Evolutionary conservation across 176 grass and related monocot species (phyloP).

Genomic region (Aegilops speltoides): DNA sequence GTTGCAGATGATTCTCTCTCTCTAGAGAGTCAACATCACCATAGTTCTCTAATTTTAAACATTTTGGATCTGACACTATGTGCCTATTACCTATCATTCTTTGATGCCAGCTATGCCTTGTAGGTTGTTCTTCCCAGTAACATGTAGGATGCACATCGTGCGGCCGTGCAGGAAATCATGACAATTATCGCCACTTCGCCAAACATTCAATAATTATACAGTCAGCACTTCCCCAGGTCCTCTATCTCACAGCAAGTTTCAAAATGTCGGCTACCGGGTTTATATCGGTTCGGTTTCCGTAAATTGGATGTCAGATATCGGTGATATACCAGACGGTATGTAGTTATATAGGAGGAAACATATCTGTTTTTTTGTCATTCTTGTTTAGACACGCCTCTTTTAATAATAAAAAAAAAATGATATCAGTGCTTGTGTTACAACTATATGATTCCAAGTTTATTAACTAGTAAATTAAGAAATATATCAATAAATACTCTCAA

Average conservation of each 20-base stretch:
- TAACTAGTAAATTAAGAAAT: no score
- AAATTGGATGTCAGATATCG: no score
- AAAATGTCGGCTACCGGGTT: no score
- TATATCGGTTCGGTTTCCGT: no score
- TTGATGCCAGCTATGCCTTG: not conserved
- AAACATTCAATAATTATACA: not conserved
- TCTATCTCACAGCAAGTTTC: not conserved
- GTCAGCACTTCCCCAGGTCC: not conserved
- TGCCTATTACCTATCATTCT: slow-evolving; percentile 12
- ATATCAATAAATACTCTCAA: no score
- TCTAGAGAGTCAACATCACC: not conserved
- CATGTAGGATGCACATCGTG: slow-evolving; percentile 1
- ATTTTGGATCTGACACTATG: slow-evolving; percentile 4
- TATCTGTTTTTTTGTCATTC: no score
- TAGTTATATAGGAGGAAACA: no score
- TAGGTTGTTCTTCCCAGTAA: not conserved
- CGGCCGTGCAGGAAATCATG: slow-evolving; percentile 1
- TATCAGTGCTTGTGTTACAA: no score
- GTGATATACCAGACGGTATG: no score
- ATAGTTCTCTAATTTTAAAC: not conserved
- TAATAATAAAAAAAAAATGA: no score
- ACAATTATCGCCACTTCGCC: not conserved
- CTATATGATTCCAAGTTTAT: no score
- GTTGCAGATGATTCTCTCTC: not conserved
- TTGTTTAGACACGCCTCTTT: no score